A percentile compares a stretch with the other conserved stretches of the same genome.
These are phyloP conservation scores for Verticillium albo-atrum DNA, from an alignment of 2,329 filamentous ascomycete species.

Conservation along the genomic window DNA sequence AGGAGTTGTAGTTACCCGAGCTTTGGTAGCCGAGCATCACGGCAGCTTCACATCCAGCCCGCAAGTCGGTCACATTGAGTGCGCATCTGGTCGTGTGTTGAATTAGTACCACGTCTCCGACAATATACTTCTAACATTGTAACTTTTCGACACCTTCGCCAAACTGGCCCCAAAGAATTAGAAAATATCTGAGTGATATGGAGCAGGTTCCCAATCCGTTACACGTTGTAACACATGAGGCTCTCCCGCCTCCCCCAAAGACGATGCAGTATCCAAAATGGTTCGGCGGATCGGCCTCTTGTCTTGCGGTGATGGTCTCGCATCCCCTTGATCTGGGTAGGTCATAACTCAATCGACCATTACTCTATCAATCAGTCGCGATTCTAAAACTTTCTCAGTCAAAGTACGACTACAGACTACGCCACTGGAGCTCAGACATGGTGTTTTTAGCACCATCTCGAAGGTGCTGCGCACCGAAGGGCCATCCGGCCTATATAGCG, in stretches of 20 bases:
- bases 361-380: no score
- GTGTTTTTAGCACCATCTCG: background rate
- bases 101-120: no score
- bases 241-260: background rate
- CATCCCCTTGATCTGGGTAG: background rate
- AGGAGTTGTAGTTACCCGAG: no score
- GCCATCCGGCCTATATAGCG: background rate
- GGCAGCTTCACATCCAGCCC: no score
- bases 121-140: no score
- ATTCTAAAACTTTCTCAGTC: background rate
- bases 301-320: background rate
- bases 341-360: background rate
- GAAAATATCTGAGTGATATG: background rate
- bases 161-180: background rate
- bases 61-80: no score
- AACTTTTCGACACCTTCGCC: background rate
- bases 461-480: background rate
- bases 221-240: background rate
- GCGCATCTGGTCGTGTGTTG: no score
- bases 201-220: background rate
- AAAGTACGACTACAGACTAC: background rate
- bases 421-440: background rate
- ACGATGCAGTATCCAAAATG: background rate
- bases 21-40: no score
- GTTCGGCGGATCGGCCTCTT: background rate